A percentile compares a stretch with the other conserved stretches of the same genome.
Evolutionary conservation across 345 rosid genomes (phyloP).

Genomic region (Adansonia digitata): DNA sequence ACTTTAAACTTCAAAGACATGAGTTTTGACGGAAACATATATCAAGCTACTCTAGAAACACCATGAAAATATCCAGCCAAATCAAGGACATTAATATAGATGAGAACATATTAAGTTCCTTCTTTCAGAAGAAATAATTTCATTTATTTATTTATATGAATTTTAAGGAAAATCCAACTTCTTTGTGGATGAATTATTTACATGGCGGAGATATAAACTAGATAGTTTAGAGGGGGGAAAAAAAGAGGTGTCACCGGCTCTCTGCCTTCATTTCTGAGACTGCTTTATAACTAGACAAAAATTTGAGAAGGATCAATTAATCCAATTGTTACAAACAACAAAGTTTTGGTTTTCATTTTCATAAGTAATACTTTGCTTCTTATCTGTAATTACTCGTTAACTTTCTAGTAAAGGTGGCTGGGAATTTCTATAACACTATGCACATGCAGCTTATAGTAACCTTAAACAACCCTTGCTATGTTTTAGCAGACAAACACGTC

Average conservation of each 20-base stretch:
- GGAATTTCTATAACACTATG: no score
- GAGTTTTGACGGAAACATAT: background rate
- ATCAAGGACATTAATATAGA: background rate
- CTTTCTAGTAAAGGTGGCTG: no score
- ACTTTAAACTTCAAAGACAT: background rate
- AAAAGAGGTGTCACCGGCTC: no score
- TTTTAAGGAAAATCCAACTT: background rate
- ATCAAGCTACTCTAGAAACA: background rate
- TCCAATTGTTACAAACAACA: background rate
- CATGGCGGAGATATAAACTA: background rate
- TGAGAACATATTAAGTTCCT: background rate
- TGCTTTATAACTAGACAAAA: no score
- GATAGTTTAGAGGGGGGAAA: background rate
- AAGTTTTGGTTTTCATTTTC: background rate
- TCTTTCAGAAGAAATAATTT: background rate
- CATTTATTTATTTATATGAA: background rate
- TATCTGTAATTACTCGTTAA: background rate
- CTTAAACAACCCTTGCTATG: background rate
- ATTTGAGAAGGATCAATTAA: background rate
- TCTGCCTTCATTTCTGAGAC: no score
- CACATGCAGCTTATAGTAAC: background rate
- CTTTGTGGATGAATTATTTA: background rate
- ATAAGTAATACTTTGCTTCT: no score
- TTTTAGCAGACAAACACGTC: background rate
- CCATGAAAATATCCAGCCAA: background rate